Conservation (phyloP, 768 basidiomycete species). For the Leccinum subgranulosum region DNA sequence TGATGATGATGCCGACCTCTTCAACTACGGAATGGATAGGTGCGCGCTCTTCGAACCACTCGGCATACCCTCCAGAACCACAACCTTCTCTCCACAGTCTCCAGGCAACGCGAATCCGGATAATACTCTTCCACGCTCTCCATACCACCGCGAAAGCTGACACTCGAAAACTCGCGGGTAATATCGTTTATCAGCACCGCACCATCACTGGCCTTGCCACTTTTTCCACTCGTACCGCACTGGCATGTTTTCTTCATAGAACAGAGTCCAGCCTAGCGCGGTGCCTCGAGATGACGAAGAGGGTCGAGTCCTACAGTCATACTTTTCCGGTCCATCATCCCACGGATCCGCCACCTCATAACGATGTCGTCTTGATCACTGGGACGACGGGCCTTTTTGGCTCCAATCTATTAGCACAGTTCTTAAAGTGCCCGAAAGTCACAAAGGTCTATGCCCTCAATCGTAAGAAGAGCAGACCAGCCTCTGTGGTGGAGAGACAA, state of each 20-base stretch:
- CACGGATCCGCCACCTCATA: neutral
- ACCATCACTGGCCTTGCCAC: conserved; percentile 27
- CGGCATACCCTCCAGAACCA: neutral
- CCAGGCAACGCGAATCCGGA: conserved; percentile 40
- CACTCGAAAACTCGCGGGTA: conserved; percentile 22
- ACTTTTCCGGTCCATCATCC: conserved; percentile 11
- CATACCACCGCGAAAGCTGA: conserved; percentile 21
- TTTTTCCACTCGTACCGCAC: conserved; percentile 13
- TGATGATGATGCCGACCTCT: conserved; percentile 9
- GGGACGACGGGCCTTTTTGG: conserved; percentile 37
- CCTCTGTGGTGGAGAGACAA: conserved; percentile 26
- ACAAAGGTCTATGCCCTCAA: conserved; percentile 31
- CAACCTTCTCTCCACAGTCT: conserved; percentile 25
- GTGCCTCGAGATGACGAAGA: conserved; percentile 15
- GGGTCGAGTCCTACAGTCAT: neutral
- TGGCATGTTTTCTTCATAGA: conserved; percentile 9
- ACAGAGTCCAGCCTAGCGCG: conserved; percentile 14
- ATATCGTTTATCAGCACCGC: conserved; percentile 37
- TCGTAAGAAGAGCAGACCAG: conserved; percentile 13
- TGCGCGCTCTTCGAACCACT: neutral
- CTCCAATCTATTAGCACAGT: conserved; percentile 23
- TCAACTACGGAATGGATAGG: conserved; percentile 12
- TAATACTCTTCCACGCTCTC: conserved; percentile 35
- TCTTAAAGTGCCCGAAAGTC: conserved; percentile 15
- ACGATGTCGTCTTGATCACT: conserved; percentile 29